phyloP scores from a whole-genome alignment of 2,329 filamentous ascomycete species.

The Sarocladium brachiariae region DNA sequence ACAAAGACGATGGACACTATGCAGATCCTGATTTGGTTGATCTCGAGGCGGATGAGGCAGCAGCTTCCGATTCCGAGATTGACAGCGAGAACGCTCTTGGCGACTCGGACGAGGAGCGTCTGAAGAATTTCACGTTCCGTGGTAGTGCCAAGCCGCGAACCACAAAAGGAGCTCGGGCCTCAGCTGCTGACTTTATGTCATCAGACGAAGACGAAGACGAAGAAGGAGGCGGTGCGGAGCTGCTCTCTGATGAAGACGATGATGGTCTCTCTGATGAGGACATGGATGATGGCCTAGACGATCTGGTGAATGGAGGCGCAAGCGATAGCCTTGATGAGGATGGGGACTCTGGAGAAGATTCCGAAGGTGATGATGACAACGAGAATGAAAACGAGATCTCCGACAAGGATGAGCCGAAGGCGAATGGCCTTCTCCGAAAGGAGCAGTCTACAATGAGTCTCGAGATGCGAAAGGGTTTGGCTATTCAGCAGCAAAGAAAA shows the following conservation, averaged over 20 bases:
- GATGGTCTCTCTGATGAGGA: conserved; percentile 31
- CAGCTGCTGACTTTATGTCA: conserved; percentile 52
- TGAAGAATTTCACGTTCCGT: conserved; percentile 64
- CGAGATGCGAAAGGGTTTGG: conserved; percentile 77
- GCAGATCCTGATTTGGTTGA: conserved; percentile 51
- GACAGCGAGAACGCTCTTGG: conserved; percentile 66
- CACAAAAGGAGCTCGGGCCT: conserved; percentile 33
- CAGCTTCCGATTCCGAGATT: conserved; percentile 53
- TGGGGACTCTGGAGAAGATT: conserved; percentile 21
- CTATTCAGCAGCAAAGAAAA: conserved; percentile 78
- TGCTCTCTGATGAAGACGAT: conserved; percentile 24
- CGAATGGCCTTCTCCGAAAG: neutral
- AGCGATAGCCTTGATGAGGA: conserved; percentile 20
- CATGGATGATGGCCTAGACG: conserved; percentile 30
- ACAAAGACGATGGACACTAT: conserved; percentile 38
- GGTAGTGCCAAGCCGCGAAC: conserved; percentile 47
- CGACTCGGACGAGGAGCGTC: conserved; percentile 76
- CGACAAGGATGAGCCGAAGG: neutral
- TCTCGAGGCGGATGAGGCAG: conserved; percentile 42
- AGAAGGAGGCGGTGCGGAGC: conserved; percentile 23
- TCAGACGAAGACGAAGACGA: conserved; percentile 36
- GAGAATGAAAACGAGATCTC: conserved; percentile 27
- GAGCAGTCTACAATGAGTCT: conserved; percentile 2
- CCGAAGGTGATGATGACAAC: conserved; percentile 25
- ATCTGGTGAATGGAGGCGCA: conserved; percentile 23